A percentile compares a stretch with the other conserved stretches of the same genome.
Conservation (phyloP, 305 asterid species). For the Caryopteris hybrid region DNA sequence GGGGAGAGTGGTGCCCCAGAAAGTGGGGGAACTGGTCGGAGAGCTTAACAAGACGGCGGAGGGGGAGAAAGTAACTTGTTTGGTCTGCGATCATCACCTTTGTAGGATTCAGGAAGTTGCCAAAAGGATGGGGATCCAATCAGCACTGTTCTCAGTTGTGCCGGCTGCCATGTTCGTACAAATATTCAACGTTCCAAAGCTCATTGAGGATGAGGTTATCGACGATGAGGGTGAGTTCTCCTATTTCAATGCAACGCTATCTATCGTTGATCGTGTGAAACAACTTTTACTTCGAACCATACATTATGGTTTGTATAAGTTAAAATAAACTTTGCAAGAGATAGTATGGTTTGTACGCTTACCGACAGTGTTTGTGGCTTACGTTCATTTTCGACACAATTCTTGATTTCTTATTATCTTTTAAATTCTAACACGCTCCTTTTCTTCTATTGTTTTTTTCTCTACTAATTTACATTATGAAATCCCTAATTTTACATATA, state of each 20-base stretch:
- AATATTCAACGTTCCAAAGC: constrained; percentile 22
- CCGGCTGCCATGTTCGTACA: constrained; percentile 30
- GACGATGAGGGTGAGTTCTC: constrained; percentile 23
- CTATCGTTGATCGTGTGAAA: too few species aligned
- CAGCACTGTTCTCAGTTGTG: constrained; percentile 23
- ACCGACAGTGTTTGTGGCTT: too few species aligned
- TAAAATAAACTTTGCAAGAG: too few species aligned
- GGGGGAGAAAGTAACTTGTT: constrained; percentile 18
- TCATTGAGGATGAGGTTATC: constrained; percentile 30
- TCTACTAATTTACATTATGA: too few species aligned
- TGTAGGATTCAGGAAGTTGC: constrained; percentile 23
- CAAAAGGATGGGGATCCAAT: constrained; percentile 16
- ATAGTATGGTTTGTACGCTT: too few species aligned
- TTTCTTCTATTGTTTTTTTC: too few species aligned
- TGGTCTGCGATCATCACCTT: constrained; percentile 28
- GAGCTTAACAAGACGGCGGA: constrained; percentile 9
- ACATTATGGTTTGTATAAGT: too few species aligned
- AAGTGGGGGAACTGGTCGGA: constrained; percentile 26
- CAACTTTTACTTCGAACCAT: too few species aligned
- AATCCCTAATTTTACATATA: too few species aligned
- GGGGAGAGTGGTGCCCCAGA: constrained; percentile 28
- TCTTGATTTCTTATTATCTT: too few species aligned
- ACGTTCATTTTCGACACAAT: too few species aligned
- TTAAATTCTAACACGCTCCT: too few species aligned
- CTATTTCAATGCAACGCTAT: neutral